A percentile compares a stretch with the other conserved stretches of the same genome.
Conservation (phyloP, 2,329 filamentous ascomycete genomes). For the Microcyclospora pomicola region DNA sequence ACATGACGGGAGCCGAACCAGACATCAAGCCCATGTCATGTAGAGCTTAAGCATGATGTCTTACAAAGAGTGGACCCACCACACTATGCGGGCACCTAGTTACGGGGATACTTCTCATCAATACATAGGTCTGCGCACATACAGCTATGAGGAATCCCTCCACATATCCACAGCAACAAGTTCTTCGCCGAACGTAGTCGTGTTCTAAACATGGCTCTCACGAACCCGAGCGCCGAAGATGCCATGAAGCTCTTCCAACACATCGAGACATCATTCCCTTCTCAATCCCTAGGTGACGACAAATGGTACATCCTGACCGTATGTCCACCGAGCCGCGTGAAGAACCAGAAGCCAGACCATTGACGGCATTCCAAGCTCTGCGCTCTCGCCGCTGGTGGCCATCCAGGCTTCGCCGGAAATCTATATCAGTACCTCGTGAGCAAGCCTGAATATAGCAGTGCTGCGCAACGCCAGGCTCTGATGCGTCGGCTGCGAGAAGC, state of each 20-base stretch:
- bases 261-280: conserved; percentile 32
- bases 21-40: no score
- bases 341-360: conserved; percentile 5
- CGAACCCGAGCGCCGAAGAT: conserved; percentile 26
- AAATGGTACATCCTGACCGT: conserved; percentile 35
- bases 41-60: no score
- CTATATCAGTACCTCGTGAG: conserved; percentile 44
- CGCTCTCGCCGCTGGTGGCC: conserved; percentile 36
- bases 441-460: conserved; percentile 32
- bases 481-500: conserved; percentile 43
- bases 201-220: conserved; percentile 9
- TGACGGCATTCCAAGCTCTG: conserved; percentile 18
- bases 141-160: no score
- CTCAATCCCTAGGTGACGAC: conserved; percentile 27
- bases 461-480: conserved; percentile 33
- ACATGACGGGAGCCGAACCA: no score
- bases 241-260: conserved; percentile 28
- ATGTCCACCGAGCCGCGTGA: conserved; percentile 11
- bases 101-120: no score
- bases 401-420: conserved; percentile 38
- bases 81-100: no score
- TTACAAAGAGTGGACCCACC: no score
- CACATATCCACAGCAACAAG: no score
- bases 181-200: no score
- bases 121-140: no score